Conservation (phyloP, 2,329 filamentous ascomycete species). For the Botrytis deweyae region DNA sequence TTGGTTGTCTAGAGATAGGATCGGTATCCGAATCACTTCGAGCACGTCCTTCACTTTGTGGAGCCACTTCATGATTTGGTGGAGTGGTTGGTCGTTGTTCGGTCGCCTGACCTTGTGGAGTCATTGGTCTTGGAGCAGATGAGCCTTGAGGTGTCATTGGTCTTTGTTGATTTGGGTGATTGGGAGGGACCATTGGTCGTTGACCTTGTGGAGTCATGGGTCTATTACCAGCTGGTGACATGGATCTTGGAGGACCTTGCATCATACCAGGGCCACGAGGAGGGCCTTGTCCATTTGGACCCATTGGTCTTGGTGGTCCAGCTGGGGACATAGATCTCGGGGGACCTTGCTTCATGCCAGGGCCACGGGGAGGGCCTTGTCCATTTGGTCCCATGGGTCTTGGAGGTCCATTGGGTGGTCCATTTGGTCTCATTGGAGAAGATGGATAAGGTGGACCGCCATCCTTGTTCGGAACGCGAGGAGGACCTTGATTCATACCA, state of each 20-base stretch:
- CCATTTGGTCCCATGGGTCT: constrained; percentile 26
- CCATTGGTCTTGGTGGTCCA: constrained; percentile 27
- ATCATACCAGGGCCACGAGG: constrained; percentile 21
- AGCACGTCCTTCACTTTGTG: constrained; percentile 26
- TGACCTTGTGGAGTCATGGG: constrained; percentile 22
- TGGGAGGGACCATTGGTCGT: constrained; percentile 12
- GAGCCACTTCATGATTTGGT: constrained; percentile 10
- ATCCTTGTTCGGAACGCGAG: constrained; percentile 7
- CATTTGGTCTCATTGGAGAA: constrained; percentile 24
- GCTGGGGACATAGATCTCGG: constrained; percentile 20
- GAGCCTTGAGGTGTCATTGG: constrained; percentile 23
- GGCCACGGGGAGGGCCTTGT: constrained; percentile 24
- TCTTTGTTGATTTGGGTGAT: constrained; percentile 12
- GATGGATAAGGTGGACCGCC: constrained; percentile 3
- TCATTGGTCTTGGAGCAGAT: constrained; percentile 17
- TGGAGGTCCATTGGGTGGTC: constrained; percentile 28
- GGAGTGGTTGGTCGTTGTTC: background rate
- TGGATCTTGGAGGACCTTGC: constrained; percentile 26
- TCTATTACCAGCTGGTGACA: constrained; percentile 22
- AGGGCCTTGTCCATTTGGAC: constrained; percentile 24
- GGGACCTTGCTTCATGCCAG: constrained; percentile 25
- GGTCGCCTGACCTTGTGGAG: constrained; percentile 11
- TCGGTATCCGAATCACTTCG: constrained; percentile 31
- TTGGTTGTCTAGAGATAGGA: constrained; percentile 28
- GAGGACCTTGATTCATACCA: constrained; percentile 27